Conservation (phyloP, 2,329 filamentous ascomycete genomes). For the Geosmithia morbida region DNA sequence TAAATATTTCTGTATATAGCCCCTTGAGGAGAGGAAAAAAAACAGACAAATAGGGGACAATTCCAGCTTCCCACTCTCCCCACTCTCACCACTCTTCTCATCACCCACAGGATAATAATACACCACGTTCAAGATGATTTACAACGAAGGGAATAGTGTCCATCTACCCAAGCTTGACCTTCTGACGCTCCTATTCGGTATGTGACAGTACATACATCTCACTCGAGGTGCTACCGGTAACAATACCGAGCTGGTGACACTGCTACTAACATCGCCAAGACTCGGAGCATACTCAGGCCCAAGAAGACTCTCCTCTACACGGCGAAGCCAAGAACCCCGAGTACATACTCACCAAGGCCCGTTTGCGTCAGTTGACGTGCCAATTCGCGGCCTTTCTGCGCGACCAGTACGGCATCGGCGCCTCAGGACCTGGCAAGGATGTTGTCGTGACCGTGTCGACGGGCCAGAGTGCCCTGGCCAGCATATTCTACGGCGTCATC, state of each 20-base stretch:
- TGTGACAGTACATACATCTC: neutral
- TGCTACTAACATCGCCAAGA: conserved; percentile 12
- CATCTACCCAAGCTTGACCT: conserved; percentile 24
- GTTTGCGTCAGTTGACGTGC: conserved; percentile 30
- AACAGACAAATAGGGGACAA: too few relatives aligned
- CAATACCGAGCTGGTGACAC: neutral
- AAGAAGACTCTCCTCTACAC: conserved; percentile 38
- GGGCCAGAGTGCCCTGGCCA: conserved; percentile 38
- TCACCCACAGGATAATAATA: neutral
- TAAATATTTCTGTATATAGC: too few relatives aligned
- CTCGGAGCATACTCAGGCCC: conserved; percentile 13
- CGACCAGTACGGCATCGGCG: conserved; percentile 33
- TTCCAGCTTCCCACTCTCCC: too few relatives aligned
- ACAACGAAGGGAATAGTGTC: conserved; percentile 15
- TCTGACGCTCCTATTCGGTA: conserved; percentile 28
- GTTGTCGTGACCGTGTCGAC: conserved; percentile 41
- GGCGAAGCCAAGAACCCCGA: conserved; percentile 40
- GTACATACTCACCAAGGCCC: conserved; percentile 36
- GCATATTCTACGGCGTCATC: conserved; percentile 39
- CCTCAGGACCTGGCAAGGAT: conserved; percentile 29
- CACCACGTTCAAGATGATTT: conserved; percentile 14
- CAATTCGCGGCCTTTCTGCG: conserved; percentile 41
- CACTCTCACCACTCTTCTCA: too few relatives aligned
- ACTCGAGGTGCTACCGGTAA: neutral
- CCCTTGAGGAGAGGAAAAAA: too few relatives aligned